Evolutionary conservation across 192 early-diverging fungal genomes (phyloP), one percentile per base, ranked within the genome.

Genomic region (Piromyces sp.): DNA sequence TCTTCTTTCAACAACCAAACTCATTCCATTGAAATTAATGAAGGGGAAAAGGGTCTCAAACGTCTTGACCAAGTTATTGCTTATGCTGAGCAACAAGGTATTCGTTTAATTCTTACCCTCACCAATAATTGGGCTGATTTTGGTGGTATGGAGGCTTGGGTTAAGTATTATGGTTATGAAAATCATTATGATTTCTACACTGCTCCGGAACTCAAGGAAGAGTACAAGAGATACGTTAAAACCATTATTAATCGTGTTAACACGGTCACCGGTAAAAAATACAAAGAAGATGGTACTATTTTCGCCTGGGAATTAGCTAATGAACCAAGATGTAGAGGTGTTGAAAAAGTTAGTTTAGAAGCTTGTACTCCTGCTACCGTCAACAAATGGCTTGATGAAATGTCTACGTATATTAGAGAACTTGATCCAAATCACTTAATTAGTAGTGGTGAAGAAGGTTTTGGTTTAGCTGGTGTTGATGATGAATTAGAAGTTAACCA

Each of bases 281-380:
- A 93, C 82, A 80, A 82, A 1, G 83, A 90, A 26, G 92, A 93
- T 82, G 88, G 92, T 22, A 81, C 82, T 19, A 90, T 93, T 30
- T 87, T 92, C 82, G 88, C 90, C 4, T 93, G 92, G 91, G 91
- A 93, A 85, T 86, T 93, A 80, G 89, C 89, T 82, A 93, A 93
- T 86, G 92, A 93, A 84, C 92, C 92, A 13, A 33, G 86, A 15
- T 87, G 86, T 80, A 12, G 33, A 36, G 33, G 33, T 79, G 5
- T 12, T 36, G 12, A 36, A 7, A 36, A 7, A 12, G 33, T 4
- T 36, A 36, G 12, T 7, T 7, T 7, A 7, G 33, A 36, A 36
- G 11, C 31, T 4, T 78, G 40, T 42, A 81, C 79, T 6, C 80
- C 85, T 37, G 16, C 78, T 3, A 80, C 81, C 16, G n/a, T 87